Base-by-base conservation (phyloP, 2,329 filamentous ascomycete genomes). In the Alternaria solani region DNA sequence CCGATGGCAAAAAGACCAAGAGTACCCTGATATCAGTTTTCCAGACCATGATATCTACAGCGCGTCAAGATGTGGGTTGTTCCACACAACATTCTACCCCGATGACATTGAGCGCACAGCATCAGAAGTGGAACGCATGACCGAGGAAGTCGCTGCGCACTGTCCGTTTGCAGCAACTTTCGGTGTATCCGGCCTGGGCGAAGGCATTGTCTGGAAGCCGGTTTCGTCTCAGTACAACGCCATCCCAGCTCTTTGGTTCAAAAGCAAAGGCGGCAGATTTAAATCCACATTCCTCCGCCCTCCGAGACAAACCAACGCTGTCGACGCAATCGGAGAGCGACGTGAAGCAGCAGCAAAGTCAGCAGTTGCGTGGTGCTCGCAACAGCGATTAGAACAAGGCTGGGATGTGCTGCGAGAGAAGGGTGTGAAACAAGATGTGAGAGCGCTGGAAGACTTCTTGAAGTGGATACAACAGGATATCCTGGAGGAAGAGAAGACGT, bases 391-490 rank as follows among this genome's bases (percentile, higher is more conserved):
- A 32, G 67, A 72, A 46, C 71, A 74, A 47, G 72, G 69, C 2
- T 70, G 70, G 68, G 70, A 74, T 41, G 68, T 66, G 42, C 12
- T 75, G 38, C 52, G 56, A 12, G 72, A 75, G 38, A 64, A 55
- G 7, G 55, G 59, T 9, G 38, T 68, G 7, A 14, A 41, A 52
- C 23, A 42, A 18, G 52, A 63, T 57, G 65, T 68, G 51, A 65
- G 62, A 23, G 65, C 59, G 1, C 34, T 74, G 4, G 61, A 62
- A 0, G 38, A 23, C 9, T 75, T 66, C 55, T 49, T 73, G 55
- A 72, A 68, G 51, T 73, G 70, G 70, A 55, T 75, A 11, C 67
- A 69, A 55, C 12, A 41, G 25, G 71, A 75, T 59, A 49, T 74
- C 2, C 34, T 71, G 38, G 51, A 52, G 1, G 71, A 76, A 34